These are phyloP conservation scores for Amanita rubescens DNA, from an alignment of 768 basidiomycete species.

Conservation along the genomic window DNA sequence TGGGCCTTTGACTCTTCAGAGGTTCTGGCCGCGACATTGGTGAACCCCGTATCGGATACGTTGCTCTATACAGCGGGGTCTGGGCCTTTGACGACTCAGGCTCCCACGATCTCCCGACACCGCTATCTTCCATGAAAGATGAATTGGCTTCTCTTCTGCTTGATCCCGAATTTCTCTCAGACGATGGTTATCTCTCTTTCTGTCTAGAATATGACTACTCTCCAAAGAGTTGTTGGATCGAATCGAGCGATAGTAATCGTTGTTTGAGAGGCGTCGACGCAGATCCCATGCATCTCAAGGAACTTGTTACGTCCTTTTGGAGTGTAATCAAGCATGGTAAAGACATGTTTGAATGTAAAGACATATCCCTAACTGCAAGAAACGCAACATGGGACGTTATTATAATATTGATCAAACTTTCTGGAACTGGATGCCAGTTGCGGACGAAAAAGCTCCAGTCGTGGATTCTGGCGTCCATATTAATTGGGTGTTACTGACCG, in stretches of 20 bases:
- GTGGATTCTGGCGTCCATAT: background rate
- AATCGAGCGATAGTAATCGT: constrained; percentile 9
- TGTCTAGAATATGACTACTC: constrained; percentile 29
- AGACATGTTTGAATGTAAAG: background rate
- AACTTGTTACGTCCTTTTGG: constrained; percentile 14
- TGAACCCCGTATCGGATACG: constrained; percentile 23
- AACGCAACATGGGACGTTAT: background rate
- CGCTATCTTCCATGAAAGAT: constrained; percentile 8
- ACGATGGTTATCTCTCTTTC: constrained; percentile 28
- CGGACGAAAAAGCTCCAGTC: too few relatives aligned
- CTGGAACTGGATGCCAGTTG: too few relatives aligned
- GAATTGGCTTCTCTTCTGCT: constrained; percentile 13
- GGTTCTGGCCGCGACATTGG: constrained; percentile 4
- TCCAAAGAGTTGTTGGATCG: constrained; percentile 6
- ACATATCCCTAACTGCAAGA: background rate
- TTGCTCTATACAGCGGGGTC: constrained; percentile 32
- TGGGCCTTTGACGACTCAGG: constrained; percentile 21
- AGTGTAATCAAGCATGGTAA: constrained; percentile 12
- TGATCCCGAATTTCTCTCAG: constrained; percentile 20
- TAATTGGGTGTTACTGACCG: background rate
- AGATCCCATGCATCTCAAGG: constrained; percentile 13
- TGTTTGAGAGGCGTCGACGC: constrained; percentile 27
- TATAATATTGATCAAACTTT: too few relatives aligned
- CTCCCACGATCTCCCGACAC: background rate
- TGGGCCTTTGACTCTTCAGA: constrained; percentile 31